Conservation (phyloP, 164 flowering plant species). For the Pachysandra terminalis region DNA sequence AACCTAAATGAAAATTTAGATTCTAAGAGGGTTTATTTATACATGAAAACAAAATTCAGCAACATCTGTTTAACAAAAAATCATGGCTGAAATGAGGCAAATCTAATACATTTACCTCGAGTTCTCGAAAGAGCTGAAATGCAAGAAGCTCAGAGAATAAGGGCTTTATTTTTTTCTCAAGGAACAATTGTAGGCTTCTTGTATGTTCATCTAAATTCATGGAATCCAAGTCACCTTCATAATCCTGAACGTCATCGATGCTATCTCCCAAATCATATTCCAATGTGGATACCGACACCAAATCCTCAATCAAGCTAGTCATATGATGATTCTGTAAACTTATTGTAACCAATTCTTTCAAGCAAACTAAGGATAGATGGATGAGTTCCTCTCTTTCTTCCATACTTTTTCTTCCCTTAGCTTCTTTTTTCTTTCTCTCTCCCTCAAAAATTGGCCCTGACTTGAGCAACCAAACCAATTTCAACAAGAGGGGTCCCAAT, state of each 20-base stretch:
- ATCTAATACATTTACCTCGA: constrained; percentile 46
- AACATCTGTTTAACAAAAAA: neutral
- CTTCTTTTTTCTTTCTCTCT: constrained; percentile 39
- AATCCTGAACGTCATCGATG: constrained; percentile 13
- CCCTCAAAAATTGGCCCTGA: constrained; percentile 22
- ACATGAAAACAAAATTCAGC: neutral
- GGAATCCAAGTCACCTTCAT: constrained; percentile 28
- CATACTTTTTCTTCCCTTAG: constrained; percentile 38
- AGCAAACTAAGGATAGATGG: constrained; percentile 49
- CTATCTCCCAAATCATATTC: constrained; percentile 18
- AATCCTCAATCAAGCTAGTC: constrained; percentile 41
- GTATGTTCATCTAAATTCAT: constrained; percentile 32
- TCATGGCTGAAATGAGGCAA: neutral
- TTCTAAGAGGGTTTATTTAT: constrained; percentile 4
- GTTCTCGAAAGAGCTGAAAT: constrained; percentile 39
- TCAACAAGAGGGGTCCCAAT: constrained; percentile 60
- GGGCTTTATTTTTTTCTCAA: constrained; percentile 49
- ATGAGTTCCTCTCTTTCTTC: constrained; percentile 48
- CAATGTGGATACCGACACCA: constrained; percentile 33
- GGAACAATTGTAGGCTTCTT: constrained; percentile 36
- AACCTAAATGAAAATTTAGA: constrained; percentile 32
- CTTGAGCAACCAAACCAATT: constrained; percentile 49
- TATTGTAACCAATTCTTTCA: constrained; percentile 52
- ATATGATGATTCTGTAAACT: constrained; percentile 23
- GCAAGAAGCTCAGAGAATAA: constrained; percentile 55